phyloP scores from a whole-genome alignment of 371 early-diverging fungal genomes.

The Mucor ambiguus region DNA sequence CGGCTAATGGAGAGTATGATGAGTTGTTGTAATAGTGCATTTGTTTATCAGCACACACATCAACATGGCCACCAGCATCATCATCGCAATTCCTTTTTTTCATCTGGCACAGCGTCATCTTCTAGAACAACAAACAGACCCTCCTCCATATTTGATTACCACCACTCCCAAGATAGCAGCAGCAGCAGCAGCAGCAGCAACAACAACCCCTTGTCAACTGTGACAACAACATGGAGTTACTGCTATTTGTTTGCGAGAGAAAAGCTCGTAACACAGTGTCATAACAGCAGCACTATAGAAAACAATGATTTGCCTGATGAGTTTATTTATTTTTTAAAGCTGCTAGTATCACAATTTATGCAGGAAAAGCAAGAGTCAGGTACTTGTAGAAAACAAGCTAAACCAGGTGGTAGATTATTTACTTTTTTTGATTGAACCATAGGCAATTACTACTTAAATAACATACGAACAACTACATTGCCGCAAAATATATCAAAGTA shows the following conservation, averaged over 20 bases:
- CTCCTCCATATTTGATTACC: slow-evolving; percentile 3
- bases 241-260: slow-evolving; percentile 46
- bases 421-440: slow-evolving; percentile 1
- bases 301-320: slow-evolving; percentile 23
- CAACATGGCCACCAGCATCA: slow-evolving; percentile 3
- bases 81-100: slow-evolving; percentile 10
- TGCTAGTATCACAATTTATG: slow-evolving; percentile 32
- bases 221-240: slow-evolving; percentile 28
- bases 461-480: slow-evolving; percentile 8
- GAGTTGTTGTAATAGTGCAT: slow-evolving; percentile 30
- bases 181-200: too few relatives aligned
- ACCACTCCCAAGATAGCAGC: slow-evolving; percentile 4
- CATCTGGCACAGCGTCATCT: slow-evolving; percentile 1
- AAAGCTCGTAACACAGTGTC: slow-evolving; percentile 38
- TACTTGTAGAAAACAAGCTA: not conserved
- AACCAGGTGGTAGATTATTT: slow-evolving; percentile 12
- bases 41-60: slow-evolving; percentile 11
- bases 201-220: not conserved
- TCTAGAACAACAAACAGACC: not conserved
- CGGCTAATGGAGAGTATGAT: slow-evolving; percentile 30
- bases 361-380: slow-evolving; percentile 29
- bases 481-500: slow-evolving; percentile 20
- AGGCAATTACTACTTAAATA: not conserved
- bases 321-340: slow-evolving; percentile 33
- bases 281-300: slow-evolving; percentile 11